Conservation (phyloP, 257 asterid genomes). For the Salvia miltiorrhiza region DNA sequence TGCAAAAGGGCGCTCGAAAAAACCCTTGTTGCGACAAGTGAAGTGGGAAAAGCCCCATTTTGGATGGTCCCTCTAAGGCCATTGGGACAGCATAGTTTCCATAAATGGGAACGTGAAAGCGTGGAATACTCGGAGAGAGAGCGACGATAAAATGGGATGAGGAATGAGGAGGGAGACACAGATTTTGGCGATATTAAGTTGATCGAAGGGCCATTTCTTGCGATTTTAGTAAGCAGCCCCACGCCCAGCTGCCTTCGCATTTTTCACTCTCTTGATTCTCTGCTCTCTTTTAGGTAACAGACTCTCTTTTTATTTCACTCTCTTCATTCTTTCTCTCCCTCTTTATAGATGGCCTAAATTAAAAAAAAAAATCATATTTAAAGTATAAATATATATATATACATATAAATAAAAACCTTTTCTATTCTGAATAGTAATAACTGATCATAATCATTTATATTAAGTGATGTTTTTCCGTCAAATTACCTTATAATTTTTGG, state of each 20-base stretch:
- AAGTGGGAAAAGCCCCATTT: conserved; percentile 18
- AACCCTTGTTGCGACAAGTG: conserved; percentile 19
- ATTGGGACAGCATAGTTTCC: conserved; percentile 17
- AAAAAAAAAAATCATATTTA: too few relatives aligned
- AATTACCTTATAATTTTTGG: too few relatives aligned
- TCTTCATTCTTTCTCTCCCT: too few relatives aligned
- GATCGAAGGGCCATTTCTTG: conserved; percentile 21
- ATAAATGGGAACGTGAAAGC: conserved; percentile 23
- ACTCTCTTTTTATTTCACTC: too few relatives aligned
- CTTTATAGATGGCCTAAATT: too few relatives aligned
- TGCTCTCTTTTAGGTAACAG: too few relatives aligned
- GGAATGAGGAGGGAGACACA: conserved; percentile 4
- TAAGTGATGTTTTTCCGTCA: too few relatives aligned
- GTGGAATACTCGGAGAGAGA: conserved; percentile 20
- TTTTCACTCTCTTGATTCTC: background rate
- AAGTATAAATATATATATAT: too few relatives aligned
- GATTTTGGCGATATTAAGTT: conserved; percentile 13
- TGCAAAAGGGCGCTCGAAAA: conserved; percentile 23
- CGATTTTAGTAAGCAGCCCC: conserved; percentile 33
- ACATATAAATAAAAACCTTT: too few relatives aligned
- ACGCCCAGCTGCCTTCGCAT: too few relatives aligned
- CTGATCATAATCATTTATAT: too few relatives aligned
- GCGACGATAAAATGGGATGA: conserved; percentile 22
- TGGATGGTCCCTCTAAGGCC: conserved; percentile 28
- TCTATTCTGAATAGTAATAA: too few relatives aligned